Percentiles rank a stretch among this genome's conserved stretches.
These are phyloP conservation scores for Brasilioporus rufonigricans DNA, from an alignment of 768 basidiomycete species.

Conservation along the genomic window DNA sequence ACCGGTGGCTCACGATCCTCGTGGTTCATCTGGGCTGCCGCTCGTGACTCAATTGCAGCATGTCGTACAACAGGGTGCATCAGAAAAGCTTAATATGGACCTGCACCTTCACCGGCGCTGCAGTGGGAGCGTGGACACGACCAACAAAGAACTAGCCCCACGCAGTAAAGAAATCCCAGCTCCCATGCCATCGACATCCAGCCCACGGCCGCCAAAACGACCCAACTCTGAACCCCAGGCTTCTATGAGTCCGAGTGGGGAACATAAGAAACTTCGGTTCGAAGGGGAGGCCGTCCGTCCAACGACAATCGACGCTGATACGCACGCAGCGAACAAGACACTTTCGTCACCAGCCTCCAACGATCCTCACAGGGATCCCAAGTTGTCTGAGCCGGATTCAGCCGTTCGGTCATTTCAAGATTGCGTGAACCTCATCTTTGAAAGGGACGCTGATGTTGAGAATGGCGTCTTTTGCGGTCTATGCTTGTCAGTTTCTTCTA, in stretches of 20 bases:
- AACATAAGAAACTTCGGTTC: slow-evolving; percentile 20
- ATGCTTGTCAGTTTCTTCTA: slow-evolving; percentile 46
- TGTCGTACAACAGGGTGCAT: neutral
- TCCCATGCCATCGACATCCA: neutral
- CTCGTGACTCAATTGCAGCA: neutral
- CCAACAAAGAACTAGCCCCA: neutral
- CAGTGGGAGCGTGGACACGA: neutral
- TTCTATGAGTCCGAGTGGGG: slow-evolving; percentile 7
- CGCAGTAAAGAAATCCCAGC: neutral
- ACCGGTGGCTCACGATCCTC: slow-evolving; percentile 1
- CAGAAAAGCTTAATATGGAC: slow-evolving; percentile 1
- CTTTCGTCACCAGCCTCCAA: neutral
- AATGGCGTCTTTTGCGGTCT: slow-evolving; percentile 41
- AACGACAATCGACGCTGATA: neutral
- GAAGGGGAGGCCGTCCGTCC: slow-evolving; percentile 4
- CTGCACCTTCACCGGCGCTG: neutral
- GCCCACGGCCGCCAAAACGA: slow-evolving; percentile 16
- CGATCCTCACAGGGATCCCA: neutral
- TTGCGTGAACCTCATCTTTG: slow-evolving; percentile 39
- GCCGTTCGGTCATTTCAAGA: slow-evolving; percentile 41
- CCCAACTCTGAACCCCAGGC: slow-evolving; percentile 10
- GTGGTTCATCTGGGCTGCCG: slow-evolving; percentile 2
- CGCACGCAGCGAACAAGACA: neutral
- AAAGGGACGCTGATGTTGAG: slow-evolving; percentile 29
- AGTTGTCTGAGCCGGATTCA: neutral